Percentiles rank a stretch among this genome's conserved stretches.
Conservation (phyloP, 345 rosid genomes). For the Euphorbia pulcherrima region DNA sequence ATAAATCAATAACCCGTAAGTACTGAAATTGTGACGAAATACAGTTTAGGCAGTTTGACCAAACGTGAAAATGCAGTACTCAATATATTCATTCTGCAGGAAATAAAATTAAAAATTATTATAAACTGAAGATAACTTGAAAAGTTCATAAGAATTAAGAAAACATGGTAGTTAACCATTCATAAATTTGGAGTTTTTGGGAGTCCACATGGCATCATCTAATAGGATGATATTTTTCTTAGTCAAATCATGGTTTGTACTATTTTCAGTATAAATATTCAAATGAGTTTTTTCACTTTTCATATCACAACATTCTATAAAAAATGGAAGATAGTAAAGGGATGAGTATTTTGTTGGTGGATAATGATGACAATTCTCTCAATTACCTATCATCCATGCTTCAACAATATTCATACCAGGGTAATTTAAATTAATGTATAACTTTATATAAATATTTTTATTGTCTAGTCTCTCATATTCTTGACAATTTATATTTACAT, state of each 20-base stretch:
- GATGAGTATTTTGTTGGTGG: conserved; percentile 35
- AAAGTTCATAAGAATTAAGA: too few species aligned
- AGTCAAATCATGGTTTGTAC: neutral
- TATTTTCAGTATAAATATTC: neutral
- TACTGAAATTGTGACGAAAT: too few species aligned
- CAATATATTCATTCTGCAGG: too few species aligned
- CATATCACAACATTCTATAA: neutral
- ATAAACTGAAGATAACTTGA: too few species aligned
- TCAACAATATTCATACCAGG: conserved; percentile 31
- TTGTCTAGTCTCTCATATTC: neutral
- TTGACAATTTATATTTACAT: neutral
- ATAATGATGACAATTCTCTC: conserved; percentile 38
- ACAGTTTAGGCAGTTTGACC: too few species aligned
- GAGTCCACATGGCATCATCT: neutral
- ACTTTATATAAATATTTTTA: neutral
- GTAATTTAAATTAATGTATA: conserved; percentile 24
- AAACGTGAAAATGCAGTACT: too few species aligned
- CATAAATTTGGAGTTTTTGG: neutral
- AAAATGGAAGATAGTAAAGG: conserved; percentile 19
- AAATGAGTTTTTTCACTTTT: neutral
- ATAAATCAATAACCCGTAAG: too few species aligned
- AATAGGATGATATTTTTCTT: neutral
- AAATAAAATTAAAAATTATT: too few species aligned
- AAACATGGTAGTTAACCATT: conserved; percentile 3
- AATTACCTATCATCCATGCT: conserved; percentile 30